Evolutionary conservation across 441 rosid genomes (phyloP).

Genomic region (Populus tomentosa): DNA sequence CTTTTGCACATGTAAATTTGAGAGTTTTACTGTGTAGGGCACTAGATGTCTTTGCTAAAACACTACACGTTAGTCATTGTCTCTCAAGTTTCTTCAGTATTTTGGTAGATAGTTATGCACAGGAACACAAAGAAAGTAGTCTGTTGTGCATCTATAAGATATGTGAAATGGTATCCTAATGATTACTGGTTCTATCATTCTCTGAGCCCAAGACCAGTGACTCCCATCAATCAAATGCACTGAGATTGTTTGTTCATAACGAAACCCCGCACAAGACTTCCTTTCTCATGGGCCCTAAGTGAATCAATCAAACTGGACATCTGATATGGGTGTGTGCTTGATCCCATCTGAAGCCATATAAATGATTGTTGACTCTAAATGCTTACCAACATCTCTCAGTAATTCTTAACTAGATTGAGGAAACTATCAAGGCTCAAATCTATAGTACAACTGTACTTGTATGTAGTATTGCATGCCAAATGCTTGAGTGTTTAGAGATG

Average conservation of each 20-base stretch:
- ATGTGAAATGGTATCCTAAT: background rate
- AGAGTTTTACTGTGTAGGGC: background rate
- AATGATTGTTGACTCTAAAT: background rate
- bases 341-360: background rate
- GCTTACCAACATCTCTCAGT: background rate
- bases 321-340: background rate
- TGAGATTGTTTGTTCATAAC: background rate
- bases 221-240: background rate
- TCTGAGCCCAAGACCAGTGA: background rate
- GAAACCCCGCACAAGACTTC: background rate
- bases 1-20: background rate
- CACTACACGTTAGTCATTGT: background rate
- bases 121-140: background rate
- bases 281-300: background rate
- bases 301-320: background rate
- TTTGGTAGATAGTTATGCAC: background rate
- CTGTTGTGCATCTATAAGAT: background rate
- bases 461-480: background rate
- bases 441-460: background rate
- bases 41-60: background rate
- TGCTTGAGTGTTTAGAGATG: background rate
- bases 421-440: background rate
- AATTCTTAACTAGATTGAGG: background rate
- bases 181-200: background rate
- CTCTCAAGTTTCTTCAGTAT: background rate